Evolutionary conservation across 495 filamentous ascomycete genomes (phyloP).

Genomic region (Tuber calosporum): DNA sequence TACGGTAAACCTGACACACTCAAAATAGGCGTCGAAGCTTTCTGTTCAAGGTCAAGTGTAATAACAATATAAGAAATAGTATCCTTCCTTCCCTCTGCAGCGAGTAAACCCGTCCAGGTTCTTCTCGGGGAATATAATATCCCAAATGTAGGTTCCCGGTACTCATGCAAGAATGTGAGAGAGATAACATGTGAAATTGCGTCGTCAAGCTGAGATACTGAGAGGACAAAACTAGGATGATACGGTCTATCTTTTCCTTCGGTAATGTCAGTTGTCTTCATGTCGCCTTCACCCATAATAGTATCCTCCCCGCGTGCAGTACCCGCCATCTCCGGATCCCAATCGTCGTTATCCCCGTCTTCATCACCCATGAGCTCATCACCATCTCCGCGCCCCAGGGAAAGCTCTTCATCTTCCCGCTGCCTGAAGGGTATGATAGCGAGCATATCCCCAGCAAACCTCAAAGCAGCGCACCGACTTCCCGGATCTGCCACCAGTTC

Average conservation of each 20-base stretch:
- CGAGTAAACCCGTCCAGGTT: conserved; percentile 63
- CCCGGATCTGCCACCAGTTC: conserved; percentile 82
- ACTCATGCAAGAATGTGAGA: conserved; percentile 90
- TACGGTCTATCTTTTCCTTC: conserved; percentile 35
- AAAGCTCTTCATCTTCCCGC: conserved; percentile 71
- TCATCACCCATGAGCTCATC: conserved; percentile 31
- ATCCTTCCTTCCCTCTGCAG: conserved; percentile 70
- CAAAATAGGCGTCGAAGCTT: conserved; percentile 84
- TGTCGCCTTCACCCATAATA: conserved; percentile 51
- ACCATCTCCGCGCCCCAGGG: conserved; percentile 79
- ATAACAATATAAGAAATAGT: conserved; percentile 84
- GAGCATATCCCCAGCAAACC: conserved; percentile 79
- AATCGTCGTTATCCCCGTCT: conserved; percentile 38
- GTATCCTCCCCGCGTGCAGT: conserved; percentile 29
- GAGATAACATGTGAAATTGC: conserved; percentile 79
- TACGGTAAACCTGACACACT: conserved; percentile 79
- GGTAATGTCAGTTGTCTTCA: conserved; percentile 21
- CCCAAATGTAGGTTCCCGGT: conserved; percentile 93
- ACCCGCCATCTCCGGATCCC: conserved; percentile 37
- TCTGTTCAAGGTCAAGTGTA: conserved; percentile 87
- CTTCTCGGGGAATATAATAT: conserved; percentile 70
- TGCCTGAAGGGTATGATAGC: conserved; percentile 92
- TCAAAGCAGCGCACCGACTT: conserved; percentile 85
- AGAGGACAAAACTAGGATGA: conserved; percentile 40
- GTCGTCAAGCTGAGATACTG: conserved; percentile 58